phyloP scores from a whole-genome alignment of 768 basidiomycete genomes.

The Tricholoma matsutake region DNA sequence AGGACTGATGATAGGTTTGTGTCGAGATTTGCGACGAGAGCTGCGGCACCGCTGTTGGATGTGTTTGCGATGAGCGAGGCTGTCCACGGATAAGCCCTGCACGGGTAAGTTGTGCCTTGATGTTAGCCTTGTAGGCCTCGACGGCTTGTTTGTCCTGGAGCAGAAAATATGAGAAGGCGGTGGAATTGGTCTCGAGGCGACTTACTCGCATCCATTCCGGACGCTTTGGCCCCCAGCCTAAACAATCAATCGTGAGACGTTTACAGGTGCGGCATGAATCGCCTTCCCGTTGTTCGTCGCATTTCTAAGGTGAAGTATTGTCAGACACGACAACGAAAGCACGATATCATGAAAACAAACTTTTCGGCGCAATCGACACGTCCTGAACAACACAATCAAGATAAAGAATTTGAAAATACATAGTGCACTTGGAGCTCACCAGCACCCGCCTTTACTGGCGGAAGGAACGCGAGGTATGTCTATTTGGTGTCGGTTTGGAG shows the following conservation, averaged over 20 bases:
- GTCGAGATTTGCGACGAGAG: constrained; percentile 23
- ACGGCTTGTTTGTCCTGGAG: constrained; percentile 77
- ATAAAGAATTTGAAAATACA: constrained; percentile 9
- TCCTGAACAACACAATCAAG: constrained; percentile 45
- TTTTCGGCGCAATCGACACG: constrained; percentile 80
- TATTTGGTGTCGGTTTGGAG: constrained; percentile 44
- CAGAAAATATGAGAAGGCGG: constrained; percentile 12
- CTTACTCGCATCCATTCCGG: constrained; percentile 88
- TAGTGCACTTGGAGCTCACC: constrained; percentile 45
- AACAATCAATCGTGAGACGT: constrained; percentile 75
- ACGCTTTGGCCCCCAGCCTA: constrained; percentile 81
- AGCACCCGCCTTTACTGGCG: constrained; percentile 74
- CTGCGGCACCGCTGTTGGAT: constrained; percentile 27
- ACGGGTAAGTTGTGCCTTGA: constrained; percentile 76
- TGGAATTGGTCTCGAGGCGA: constrained; percentile 9
- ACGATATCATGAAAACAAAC: constrained; percentile 35
- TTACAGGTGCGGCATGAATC: constrained; percentile 81
- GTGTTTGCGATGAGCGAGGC: constrained; percentile 57
- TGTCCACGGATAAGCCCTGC: constrained; percentile 82
- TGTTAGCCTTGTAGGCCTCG: constrained; percentile 78
- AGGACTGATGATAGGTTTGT: constrained; percentile 26
- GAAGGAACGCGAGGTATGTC: constrained; percentile 52
- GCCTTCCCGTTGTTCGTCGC: constrained; percentile 79
- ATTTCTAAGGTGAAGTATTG: constrained; percentile 55
- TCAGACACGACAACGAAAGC: background rate